phyloP scores from a whole-genome alignment of 2,329 filamentous ascomycete genomes.

The Biscogniauxia mediterranea region DNA sequence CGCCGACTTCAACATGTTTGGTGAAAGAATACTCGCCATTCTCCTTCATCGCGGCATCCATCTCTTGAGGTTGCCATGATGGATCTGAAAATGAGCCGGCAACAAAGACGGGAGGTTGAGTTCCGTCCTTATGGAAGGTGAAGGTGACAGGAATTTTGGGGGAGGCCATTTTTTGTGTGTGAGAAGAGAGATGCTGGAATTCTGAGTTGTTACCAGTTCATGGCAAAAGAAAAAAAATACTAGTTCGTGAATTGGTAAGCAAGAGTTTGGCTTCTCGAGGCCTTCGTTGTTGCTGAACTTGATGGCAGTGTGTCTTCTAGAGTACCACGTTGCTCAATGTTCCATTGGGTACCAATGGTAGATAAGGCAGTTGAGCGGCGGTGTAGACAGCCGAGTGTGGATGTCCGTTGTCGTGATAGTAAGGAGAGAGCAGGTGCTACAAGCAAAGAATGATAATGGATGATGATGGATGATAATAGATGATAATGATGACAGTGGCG shows the following conservation, averaged over 20 bases:
- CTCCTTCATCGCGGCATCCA: constrained; percentile 52
- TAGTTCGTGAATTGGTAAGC: constrained; percentile 8
- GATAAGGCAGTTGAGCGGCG: too few species aligned
- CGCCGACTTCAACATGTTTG: constrained; percentile 52
- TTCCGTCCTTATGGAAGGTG: constrained; percentile 58
- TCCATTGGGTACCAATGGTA: not conserved
- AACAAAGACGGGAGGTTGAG: constrained; percentile 66
- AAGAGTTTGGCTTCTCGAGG: not conserved
- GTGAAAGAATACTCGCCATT: constrained; percentile 58
- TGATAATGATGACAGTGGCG: too few species aligned
- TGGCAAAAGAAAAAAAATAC: constrained; percentile 11
- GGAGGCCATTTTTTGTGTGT: constrained; percentile 34
- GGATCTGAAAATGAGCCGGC: constrained; percentile 67
- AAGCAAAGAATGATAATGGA: not conserved
- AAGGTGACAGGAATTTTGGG: constrained; percentile 51
- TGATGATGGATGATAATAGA: not conserved
- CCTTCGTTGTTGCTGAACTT: not conserved
- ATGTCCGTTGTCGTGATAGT: not conserved
- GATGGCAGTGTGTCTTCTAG: not conserved
- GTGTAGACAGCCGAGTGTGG: not conserved
- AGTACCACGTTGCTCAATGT: not conserved
- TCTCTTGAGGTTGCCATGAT: constrained; percentile 66
- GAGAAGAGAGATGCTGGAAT: constrained; percentile 12
- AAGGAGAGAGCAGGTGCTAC: not conserved
- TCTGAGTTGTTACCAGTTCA: constrained; percentile 19